Conservation (phyloP, 352 stramenopile genomes). For the Elongisporangium undulatum region DNA sequence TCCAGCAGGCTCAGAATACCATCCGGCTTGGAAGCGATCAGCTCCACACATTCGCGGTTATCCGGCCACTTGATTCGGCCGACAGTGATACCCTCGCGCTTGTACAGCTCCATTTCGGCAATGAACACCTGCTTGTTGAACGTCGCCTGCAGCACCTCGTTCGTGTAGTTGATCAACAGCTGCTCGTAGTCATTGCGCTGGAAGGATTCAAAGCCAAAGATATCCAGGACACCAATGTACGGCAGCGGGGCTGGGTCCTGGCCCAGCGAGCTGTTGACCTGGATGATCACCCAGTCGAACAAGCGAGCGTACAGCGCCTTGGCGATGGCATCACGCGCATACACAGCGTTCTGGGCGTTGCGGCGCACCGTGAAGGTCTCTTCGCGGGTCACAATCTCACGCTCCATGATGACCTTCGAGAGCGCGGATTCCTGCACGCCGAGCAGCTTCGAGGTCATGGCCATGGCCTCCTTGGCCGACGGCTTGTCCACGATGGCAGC, state of each 20-base stretch:
- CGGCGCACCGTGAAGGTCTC: slow-evolving; percentile 81
- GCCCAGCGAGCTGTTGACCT: slow-evolving; percentile 87
- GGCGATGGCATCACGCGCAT: slow-evolving; percentile 89
- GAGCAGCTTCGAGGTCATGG: slow-evolving; percentile 50
- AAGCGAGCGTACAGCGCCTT: slow-evolving; percentile 92
- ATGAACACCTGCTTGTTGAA: slow-evolving; percentile 91
- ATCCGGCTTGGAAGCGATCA: slow-evolving; percentile 79
- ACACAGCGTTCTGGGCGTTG: slow-evolving; percentile 79
- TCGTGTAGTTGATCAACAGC: slow-evolving; percentile 89
- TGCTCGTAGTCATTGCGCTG: slow-evolving; percentile 91
- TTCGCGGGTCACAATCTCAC: slow-evolving; percentile 81
- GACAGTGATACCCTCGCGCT: slow-evolving; percentile 88
- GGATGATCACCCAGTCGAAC: slow-evolving; percentile 92
- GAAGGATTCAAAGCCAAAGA: slow-evolving; percentile 91
- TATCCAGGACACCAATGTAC: slow-evolving; percentile 91
- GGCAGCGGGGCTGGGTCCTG: slow-evolving; percentile 72
- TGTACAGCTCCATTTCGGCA: slow-evolving; percentile 88
- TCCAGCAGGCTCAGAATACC: slow-evolving; percentile 84
- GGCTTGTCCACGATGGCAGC: slow-evolving; percentile 70
- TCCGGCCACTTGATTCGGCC: slow-evolving; percentile 89
- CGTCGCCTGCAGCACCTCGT: slow-evolving; percentile 82
- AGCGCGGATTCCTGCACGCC: slow-evolving; percentile 63
- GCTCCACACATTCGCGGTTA: slow-evolving; percentile 89
- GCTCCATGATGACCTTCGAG: slow-evolving; percentile 79
- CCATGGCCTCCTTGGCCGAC: slow-evolving; percentile 56